A percentile compares a stretch with the other conserved stretches of the same genome.
Conservation (phyloP, 768 basidiomycete species). For the Daedalea quercina region DNA sequence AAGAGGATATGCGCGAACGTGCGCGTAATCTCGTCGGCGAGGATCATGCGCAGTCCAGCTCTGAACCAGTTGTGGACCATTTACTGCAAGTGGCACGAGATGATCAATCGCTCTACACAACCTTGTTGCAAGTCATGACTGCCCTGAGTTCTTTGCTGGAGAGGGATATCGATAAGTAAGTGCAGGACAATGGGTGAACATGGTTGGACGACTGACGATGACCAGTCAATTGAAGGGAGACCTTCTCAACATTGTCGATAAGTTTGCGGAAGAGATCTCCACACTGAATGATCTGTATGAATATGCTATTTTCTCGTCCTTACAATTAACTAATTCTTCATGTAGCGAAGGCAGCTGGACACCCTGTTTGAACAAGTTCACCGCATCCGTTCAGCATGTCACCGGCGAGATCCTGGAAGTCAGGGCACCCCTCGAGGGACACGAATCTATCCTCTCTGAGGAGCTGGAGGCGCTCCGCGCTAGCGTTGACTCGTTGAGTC, state of each 20-base stretch:
- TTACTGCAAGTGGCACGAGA: constrained; percentile 54
- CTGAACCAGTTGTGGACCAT: constrained; percentile 51
- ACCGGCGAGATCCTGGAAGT: constrained; percentile 61
- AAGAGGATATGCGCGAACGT: constrained; percentile 74
- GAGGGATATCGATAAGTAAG: constrained; percentile 55
- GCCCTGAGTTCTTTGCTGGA: constrained; percentile 52
- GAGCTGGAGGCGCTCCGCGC: constrained; percentile 54
- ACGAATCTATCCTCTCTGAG: constrained; percentile 42
- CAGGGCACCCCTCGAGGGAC: constrained; percentile 32
- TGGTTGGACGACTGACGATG: background rate
- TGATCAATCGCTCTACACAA: constrained; percentile 55
- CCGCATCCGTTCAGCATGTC: constrained; percentile 55
- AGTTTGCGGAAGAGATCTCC: constrained; percentile 57
- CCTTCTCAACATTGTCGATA: constrained; percentile 51
- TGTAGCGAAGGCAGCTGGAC: constrained; percentile 62
- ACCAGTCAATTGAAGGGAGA: constrained; percentile 60
- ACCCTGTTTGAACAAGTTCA: constrained; percentile 51
- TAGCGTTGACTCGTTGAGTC: constrained; percentile 56
- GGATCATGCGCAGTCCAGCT: constrained; percentile 34
- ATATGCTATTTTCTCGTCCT: background rate
- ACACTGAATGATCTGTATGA: constrained; percentile 56
- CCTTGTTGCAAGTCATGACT: constrained; percentile 53
- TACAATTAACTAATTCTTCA: background rate
- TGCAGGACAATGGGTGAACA: constrained; percentile 4
- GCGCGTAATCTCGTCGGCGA: constrained; percentile 32